Evolutionary conservation across 371 early-diverging fungal species (phyloP).

Genomic region (Syncephalastrum racemosum): DNA sequence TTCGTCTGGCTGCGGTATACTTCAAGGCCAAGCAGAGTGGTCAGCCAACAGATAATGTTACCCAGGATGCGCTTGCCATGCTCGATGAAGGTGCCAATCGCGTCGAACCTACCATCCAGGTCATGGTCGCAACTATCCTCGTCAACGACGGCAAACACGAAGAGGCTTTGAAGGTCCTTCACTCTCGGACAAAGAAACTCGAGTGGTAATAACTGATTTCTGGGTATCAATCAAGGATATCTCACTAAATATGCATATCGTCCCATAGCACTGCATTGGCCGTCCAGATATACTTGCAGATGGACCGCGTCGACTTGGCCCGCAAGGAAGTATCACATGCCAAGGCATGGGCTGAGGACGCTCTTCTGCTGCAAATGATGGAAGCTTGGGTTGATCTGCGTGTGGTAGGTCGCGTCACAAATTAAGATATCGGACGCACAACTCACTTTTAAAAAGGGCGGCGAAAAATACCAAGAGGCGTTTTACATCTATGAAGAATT

Average conservation of each 20-base stretch:
- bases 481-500: constrained; percentile 94
- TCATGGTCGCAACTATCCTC: constrained; percentile 41
- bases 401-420: constrained; percentile 43
- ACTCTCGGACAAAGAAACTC: constrained; percentile 69
- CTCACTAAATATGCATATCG: background rate
- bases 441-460: constrained; percentile 51
- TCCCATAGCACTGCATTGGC: constrained; percentile 68
- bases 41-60: constrained; percentile 10
- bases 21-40: constrained; percentile 41
- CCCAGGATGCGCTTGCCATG: constrained; percentile 42
- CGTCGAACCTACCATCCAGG: constrained; percentile 48
- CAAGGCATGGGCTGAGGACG: constrained; percentile 89
- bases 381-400: constrained; percentile 89
- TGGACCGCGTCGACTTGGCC: constrained; percentile 89
- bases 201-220: constrained; percentile 63
- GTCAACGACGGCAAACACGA: constrained; percentile 47
- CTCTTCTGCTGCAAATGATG: constrained; percentile 86
- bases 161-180: constrained; percentile 63
- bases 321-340: constrained; percentile 71
- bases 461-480: constrained; percentile 83
- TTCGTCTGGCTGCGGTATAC: constrained; percentile 57
- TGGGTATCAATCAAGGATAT: background rate
- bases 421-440: background rate
- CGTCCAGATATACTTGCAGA: constrained; percentile 74
- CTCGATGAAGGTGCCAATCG: constrained; percentile 47